These are phyloP conservation scores for Zygosaccharomyces siamensis DNA, from an alignment of 805 yeast species.

Conservation along the genomic window DNA sequence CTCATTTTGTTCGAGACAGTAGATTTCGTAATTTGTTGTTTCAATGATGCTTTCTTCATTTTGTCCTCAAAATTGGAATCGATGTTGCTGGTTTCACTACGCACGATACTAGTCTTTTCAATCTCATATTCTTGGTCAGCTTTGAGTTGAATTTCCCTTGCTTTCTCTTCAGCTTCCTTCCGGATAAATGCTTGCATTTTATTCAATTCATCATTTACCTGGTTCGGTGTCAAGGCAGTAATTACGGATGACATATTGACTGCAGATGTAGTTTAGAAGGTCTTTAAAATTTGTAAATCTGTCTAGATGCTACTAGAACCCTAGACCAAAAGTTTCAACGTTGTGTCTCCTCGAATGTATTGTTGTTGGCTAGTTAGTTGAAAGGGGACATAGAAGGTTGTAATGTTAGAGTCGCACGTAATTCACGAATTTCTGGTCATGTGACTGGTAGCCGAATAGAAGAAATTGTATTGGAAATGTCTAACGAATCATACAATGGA, in stretches of 20 bases:
- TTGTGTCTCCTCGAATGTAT: not conserved
- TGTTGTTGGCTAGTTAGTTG: conserved; percentile 3
- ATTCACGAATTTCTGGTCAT: not conserved
- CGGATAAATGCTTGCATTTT: conserved; percentile 98
- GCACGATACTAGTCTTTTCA: conserved; percentile 91
- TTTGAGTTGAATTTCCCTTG: conserved; percentile 89
- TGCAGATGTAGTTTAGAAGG: not conserved
- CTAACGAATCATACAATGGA: no score
- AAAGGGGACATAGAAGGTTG: conserved; percentile 3
- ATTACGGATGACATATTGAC: conserved; percentile 35
- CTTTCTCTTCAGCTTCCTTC: conserved; percentile 98
- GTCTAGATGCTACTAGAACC: not conserved
- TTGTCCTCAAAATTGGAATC: conserved; percentile 76
- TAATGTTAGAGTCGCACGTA: conserved; percentile 1
- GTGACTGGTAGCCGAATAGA: not conserved
- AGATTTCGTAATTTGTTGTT: conserved; percentile 93
- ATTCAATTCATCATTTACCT: conserved; percentile 92
- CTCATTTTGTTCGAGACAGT: conserved; percentile 94
- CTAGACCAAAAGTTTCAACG: not conserved
- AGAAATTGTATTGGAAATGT: not conserved
- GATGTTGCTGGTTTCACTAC: conserved; percentile 84
- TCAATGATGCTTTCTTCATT: conserved; percentile 84
- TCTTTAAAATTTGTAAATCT: not conserved
- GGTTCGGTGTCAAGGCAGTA: conserved; percentile 34
- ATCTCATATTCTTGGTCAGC: conserved; percentile 99